Percentiles rank a stretch among this genome's conserved stretches.
Evolutionary conservation across 768 basidiomycete species (phyloP).

Genomic region (Russula abietina): DNA sequence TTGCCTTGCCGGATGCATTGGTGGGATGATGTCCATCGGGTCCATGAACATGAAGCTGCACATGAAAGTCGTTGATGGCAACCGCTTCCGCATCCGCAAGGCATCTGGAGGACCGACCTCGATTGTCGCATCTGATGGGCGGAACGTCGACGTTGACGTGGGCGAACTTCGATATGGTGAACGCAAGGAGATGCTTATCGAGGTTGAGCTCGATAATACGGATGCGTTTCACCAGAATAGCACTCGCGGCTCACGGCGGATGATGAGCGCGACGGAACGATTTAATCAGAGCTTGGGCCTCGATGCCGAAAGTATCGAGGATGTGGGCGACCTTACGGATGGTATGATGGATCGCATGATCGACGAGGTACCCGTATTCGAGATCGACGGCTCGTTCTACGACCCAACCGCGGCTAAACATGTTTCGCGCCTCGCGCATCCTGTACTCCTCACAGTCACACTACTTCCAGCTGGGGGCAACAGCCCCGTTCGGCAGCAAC

Average conservation of each 20-base stretch:
- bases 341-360: conserved; percentile 97
- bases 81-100: conserved; percentile 90
- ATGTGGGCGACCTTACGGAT: conserved; percentile 66
- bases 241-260: conserved; percentile 23
- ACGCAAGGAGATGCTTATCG: conserved; percentile 93
- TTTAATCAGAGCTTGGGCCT: conserved; percentile 84
- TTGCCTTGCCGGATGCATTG: conserved; percentile 89
- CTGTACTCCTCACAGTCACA: conserved; percentile 91
- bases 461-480: conserved; percentile 52
- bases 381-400: conserved; percentile 92
- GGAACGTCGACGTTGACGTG: conserved; percentile 91
- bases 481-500: conserved; percentile 32
- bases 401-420: conserved; percentile 82
- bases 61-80: conserved; percentile 84
- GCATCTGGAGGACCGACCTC: conserved; percentile 86
- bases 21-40: conserved; percentile 95
- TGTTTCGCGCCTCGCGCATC: conserved; percentile 84
- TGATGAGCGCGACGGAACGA: conserved; percentile 78
- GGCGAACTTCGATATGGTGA: conserved; percentile 96
- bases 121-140: conserved; percentile 85
- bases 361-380: conserved; percentile 94
- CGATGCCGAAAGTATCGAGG: conserved; percentile 67
- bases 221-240: conserved; percentile 34
- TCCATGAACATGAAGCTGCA: conserved; percentile 91
- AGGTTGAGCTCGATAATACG: conserved; percentile 84